Evolutionary conservation across 306 rosid species (phyloP).

Genomic region (Trifolium subterraneum): DNA sequence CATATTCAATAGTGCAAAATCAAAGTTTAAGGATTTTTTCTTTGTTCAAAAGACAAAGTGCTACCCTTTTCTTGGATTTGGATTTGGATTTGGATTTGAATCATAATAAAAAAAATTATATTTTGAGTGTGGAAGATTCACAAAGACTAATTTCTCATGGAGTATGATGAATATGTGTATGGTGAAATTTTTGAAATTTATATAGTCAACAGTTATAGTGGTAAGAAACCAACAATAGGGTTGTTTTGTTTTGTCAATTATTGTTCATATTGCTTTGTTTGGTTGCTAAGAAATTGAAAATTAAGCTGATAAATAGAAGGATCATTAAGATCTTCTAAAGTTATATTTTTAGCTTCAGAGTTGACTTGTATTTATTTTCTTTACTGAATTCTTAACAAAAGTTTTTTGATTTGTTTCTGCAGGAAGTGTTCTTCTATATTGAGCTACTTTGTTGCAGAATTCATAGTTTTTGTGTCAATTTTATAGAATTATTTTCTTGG

Average conservation of each 20-base stretch:
- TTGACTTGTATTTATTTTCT: constrained; percentile 19
- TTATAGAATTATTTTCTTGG: background rate
- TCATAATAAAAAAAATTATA: constrained; percentile 24
- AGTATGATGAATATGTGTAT: constrained; percentile 55
- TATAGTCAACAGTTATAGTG: constrained; percentile 35
- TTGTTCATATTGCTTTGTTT: constrained; percentile 39
- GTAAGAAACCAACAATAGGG: constrained; percentile 33
- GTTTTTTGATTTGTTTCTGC: constrained; percentile 36
- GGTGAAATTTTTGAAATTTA: constrained; percentile 38
- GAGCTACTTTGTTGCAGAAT: constrained; percentile 35
- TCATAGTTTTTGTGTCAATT: background rate
- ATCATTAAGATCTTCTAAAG: constrained; percentile 6
- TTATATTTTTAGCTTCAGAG: constrained; percentile 4
- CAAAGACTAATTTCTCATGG: constrained; percentile 50
- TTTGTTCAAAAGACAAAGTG: constrained; percentile 42
- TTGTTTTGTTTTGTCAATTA: constrained; percentile 18
- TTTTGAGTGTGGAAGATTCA: constrained; percentile 25
- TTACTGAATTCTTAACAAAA: background rate
- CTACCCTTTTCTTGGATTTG: constrained; percentile 26
- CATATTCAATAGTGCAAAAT: constrained; percentile 22
- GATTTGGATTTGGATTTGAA: constrained; percentile 18
- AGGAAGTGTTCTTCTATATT: constrained; percentile 34
- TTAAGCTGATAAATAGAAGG: background rate
- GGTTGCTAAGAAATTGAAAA: constrained; percentile 40
- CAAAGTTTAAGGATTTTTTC: background rate